These are phyloP conservation scores for Aspergillus flavus DNA, from an alignment of 2,329 filamentous ascomycete species.

Conservation along the genomic window DNA sequence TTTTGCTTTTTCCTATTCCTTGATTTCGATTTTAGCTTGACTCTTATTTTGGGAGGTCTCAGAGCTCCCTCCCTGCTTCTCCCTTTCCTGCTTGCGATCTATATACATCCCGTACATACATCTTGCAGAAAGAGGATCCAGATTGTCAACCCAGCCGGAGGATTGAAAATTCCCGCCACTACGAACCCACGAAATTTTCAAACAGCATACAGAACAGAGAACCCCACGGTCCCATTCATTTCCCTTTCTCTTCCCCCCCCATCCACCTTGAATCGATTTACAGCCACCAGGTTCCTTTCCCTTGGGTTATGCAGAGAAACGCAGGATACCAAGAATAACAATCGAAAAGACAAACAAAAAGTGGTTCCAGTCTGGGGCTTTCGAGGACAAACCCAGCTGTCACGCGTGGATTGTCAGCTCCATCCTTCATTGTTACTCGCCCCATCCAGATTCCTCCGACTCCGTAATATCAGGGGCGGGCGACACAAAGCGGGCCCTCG, in stretches of 20 bases:
- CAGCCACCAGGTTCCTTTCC: background rate
- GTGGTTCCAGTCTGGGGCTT: background rate
- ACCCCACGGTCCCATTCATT: background rate
- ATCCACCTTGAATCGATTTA: background rate
- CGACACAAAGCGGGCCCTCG: slow-evolving; percentile 15
- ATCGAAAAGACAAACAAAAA: background rate
- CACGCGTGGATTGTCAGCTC: background rate
- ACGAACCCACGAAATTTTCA: background rate
- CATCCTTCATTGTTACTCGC: slow-evolving; percentile 6
- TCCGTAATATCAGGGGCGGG: slow-evolving; percentile 18
- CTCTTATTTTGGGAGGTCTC: too few relatives aligned
- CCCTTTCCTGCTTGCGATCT: background rate
- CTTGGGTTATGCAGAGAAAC: background rate
- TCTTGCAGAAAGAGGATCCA: background rate
- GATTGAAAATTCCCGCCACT: background rate
- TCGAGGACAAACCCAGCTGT: background rate
- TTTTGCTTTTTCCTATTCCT: background rate
- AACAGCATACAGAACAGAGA: background rate
- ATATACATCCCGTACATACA: background rate
- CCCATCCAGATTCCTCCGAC: background rate
- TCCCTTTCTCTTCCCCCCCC: background rate
- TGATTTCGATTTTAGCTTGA: background rate
- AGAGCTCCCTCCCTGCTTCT: background rate
- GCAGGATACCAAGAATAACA: background rate
- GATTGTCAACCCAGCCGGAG: background rate